These are phyloP conservation scores for Jaltomata sinuosa DNA, from an alignment of 257 asterid species.

Conservation along the genomic window DNA sequence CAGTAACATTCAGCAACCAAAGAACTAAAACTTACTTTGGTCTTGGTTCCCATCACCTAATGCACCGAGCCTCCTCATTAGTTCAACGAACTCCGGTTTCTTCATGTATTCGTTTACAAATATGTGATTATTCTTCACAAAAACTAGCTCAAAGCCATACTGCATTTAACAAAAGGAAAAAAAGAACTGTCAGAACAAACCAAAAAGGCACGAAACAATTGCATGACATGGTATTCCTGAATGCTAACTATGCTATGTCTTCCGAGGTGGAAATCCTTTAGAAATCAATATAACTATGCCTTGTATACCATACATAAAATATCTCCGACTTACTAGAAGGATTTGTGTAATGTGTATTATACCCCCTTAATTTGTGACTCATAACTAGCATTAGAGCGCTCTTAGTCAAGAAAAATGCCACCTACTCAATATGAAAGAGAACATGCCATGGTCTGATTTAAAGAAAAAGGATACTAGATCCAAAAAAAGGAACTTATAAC, in stretches of 20 bases:
- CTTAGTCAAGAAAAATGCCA: background rate
- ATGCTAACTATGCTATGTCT: background rate
- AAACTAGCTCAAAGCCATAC: conserved; percentile 81
- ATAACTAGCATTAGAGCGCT: background rate
- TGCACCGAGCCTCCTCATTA: conserved; percentile 96
- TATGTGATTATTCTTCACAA: conserved; percentile 60
- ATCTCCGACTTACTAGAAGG: background rate
- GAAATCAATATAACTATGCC: background rate
- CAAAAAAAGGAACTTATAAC: background rate
- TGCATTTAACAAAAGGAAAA: conserved; percentile 18
- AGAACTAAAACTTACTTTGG: conserved; percentile 34
- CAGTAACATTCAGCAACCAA: background rate
- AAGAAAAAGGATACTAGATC: background rate
- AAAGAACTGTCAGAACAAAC: conserved; percentile 1
- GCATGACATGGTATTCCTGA: background rate
- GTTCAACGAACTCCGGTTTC: conserved; percentile 72
- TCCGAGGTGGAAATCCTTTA: background rate
- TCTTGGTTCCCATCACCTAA: conserved; percentile 85
- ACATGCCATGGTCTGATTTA: background rate
- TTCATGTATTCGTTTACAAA: conserved; percentile 82
- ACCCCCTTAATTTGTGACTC: background rate
- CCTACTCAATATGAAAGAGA: background rate
- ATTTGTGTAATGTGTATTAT: background rate
- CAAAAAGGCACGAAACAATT: background rate
- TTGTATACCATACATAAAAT: background rate